phyloP scores from a whole-genome alignment of 1,139 yeast genomes.

The Nakaseomyces nivariensis region DNA sequence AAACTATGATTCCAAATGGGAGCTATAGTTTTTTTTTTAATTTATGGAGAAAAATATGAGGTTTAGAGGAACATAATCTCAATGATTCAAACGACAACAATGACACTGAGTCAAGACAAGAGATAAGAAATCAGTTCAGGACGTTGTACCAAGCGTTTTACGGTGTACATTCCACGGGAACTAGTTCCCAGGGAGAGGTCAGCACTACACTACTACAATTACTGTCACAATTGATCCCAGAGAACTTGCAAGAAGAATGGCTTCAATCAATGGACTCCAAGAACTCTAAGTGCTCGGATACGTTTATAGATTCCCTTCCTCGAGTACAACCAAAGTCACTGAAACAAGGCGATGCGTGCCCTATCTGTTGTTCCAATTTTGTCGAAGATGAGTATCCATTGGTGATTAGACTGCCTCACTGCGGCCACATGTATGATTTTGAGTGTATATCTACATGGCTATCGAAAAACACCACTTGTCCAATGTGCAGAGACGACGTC shows the following conservation, averaged over 20 bases:
- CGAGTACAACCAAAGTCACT: slow-evolving; percentile 48
- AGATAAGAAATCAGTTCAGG: slow-evolving; percentile 15
- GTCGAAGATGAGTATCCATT: slow-evolving; percentile 69
- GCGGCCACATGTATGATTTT: slow-evolving; percentile 74
- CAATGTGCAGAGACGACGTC: slow-evolving; percentile 73
- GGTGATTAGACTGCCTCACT: slow-evolving; percentile 64
- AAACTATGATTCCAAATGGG: too few species aligned
- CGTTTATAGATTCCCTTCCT: slow-evolving; percentile 65
- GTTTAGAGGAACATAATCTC: slow-evolving; percentile 15
- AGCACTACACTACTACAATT: slow-evolving; percentile 18
- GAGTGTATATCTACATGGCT: slow-evolving; percentile 93
- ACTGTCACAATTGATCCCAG: slow-evolving; percentile 21
- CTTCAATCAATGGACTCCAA: slow-evolving; percentile 16
- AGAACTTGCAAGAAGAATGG: slow-evolving; percentile 23
- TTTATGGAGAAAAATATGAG: too few species aligned
- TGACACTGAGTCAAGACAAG: slow-evolving; percentile 5
- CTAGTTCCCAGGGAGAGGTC: slow-evolving; percentile 9
- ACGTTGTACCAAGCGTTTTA: slow-evolving; percentile 17
- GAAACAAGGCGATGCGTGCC: slow-evolving; percentile 55
- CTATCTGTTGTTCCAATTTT: slow-evolving; percentile 73
- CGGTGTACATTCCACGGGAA: slow-evolving; percentile 12
- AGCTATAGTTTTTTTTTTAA: too few species aligned
- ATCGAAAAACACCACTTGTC: slow-evolving; percentile 70
- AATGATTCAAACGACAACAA: slow-evolving; percentile 4
- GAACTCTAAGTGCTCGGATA: slow-evolving; percentile 43